A percentile compares a stretch with the other conserved stretches of the same genome.
These are phyloP conservation scores for Nakaseomyces sp. DNA, from an alignment of 1,139 yeast species.

Conservation along the genomic window DNA sequence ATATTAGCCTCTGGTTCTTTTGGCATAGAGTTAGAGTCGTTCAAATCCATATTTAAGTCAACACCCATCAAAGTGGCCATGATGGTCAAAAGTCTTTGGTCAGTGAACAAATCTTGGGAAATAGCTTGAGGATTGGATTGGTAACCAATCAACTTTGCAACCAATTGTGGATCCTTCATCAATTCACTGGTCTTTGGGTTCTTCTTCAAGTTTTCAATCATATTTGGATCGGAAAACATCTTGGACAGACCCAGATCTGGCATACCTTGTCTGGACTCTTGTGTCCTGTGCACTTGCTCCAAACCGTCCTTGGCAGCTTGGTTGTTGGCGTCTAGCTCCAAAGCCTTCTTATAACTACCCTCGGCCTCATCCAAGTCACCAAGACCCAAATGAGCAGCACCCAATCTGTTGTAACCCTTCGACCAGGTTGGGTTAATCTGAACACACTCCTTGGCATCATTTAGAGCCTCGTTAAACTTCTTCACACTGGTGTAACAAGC, in stretches of 20 bases:
- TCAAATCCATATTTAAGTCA: slow-evolving; percentile 45
- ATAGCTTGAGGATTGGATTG: slow-evolving; percentile 66
- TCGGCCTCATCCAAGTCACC: slow-evolving; percentile 68
- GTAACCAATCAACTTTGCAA: slow-evolving; percentile 57
- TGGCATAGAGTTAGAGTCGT: slow-evolving; percentile 23
- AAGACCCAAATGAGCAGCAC: slow-evolving; percentile 83
- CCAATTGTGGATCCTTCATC: slow-evolving; percentile 82
- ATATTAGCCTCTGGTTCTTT: slow-evolving; percentile 30
- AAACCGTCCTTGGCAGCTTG: slow-evolving; percentile 85
- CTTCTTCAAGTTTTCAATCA: slow-evolving; percentile 62
- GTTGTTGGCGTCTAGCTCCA: slow-evolving; percentile 72
- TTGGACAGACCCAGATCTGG: slow-evolving; percentile 74
- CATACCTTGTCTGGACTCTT: slow-evolving; percentile 28
- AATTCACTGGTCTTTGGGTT: slow-evolving; percentile 84
- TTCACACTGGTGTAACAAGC: slow-evolving; percentile 80
- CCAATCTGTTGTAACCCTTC: slow-evolving; percentile 89
- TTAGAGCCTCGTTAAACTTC: slow-evolving; percentile 61
- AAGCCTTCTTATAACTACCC: slow-evolving; percentile 65
- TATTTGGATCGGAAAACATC: slow-evolving; percentile 72
- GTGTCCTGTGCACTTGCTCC: slow-evolving; percentile 44
- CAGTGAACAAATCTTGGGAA: slow-evolving; percentile 55
- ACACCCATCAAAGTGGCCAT: slow-evolving; percentile 84
- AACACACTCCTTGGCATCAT: slow-evolving; percentile 78
- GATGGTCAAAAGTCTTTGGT: slow-evolving; percentile 82
- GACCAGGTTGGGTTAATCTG: slow-evolving; percentile 81